Evolutionary conservation across 805 yeast species (phyloP).

Genomic region (Ogataea wickerhamii): DNA sequence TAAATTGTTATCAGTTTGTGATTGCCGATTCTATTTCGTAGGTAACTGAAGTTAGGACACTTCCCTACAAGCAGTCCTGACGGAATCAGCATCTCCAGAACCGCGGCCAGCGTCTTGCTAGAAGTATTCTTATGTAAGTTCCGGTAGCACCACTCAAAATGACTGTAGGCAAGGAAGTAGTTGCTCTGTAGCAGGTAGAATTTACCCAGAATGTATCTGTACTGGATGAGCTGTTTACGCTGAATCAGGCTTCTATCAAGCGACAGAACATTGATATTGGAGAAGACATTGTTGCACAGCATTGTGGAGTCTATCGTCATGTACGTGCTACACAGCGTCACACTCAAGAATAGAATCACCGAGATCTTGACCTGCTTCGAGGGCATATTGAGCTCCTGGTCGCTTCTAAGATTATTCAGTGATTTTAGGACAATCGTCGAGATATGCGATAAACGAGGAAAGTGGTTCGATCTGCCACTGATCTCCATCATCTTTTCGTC

Average conservation of each 20-base stretch:
- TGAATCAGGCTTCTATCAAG: constrained; percentile 40
- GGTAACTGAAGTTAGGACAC: constrained; percentile 35
- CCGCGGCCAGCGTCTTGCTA: constrained; percentile 30
- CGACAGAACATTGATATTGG: constrained; percentile 52
- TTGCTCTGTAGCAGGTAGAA: constrained; percentile 53
- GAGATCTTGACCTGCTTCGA: constrained; percentile 38
- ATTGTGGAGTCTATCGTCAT: constrained; percentile 52
- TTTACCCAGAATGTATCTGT: constrained; percentile 51
- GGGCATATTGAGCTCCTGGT: constrained; percentile 34
- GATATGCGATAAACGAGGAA: constrained; percentile 44
- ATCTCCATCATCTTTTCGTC: constrained; percentile 40
- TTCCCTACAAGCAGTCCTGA: constrained; percentile 51
- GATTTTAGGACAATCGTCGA: constrained; percentile 47
- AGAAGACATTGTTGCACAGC: constrained; percentile 57
- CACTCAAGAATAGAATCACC: constrained; percentile 47
- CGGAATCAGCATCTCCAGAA: constrained; percentile 50
- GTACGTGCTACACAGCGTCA: constrained; percentile 48
- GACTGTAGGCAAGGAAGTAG: constrained; percentile 42
- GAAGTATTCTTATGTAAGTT: constrained; percentile 32
- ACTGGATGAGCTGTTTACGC: constrained; percentile 45
- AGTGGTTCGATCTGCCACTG: constrained; percentile 29
- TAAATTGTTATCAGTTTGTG: constrained; percentile 32
- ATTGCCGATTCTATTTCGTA: constrained; percentile 17
- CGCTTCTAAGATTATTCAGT: constrained; percentile 48
- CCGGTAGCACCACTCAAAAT: constrained; percentile 47